Evolutionary conservation across 208 protist genomes (phyloP), one percentile per base, ranked within the genome.

Genomic region (Trypanosoma congolense): DNA sequence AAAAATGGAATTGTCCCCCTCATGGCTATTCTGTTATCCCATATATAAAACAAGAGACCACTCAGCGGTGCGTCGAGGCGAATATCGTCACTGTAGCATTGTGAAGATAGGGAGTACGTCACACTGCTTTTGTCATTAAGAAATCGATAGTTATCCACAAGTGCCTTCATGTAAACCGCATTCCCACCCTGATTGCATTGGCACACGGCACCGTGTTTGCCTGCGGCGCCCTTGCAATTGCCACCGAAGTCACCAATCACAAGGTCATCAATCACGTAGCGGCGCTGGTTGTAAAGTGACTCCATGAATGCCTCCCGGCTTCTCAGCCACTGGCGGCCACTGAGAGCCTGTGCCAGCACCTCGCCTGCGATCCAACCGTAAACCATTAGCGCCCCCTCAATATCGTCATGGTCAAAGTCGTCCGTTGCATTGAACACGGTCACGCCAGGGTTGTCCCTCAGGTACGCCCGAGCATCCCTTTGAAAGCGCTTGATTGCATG

Each of bases 281-380:
- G 47, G 4, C 61, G 50, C 25, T 65, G 67, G 14, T 53, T 54
- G 30, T 67, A 68, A 5, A 74, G 40, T 12, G 56, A 62, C 18
- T 44, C 38, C 43, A n/a, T 25, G 30, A 74, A 74, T 1, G 43
- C 31, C 3, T 53, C 4, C 1, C 49, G 9, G 19, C 25, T 35
- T 8, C 6, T 55, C 50, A 72, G 16, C 45, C 24, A 61, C 22
- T 51, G 28, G 4, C 61, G 41, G 6, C 52, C 40, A 12, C 25
- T 29, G 16, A 86, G 43, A 3, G 65, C 52, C 36, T 46, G 21
- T 25, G 63, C 2, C 3, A 82, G 14, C 35, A 66, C 52, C 24
- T 57, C 67, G 18, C 63, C 78, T 10, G 33, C 22, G 14, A 82
- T 25, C 75, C 78, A 86, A 12, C 78, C 74, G 4, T 42, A 35